Evolutionary conservation across 306 rosid species (phyloP), one percentile per base, ranked within the genome.

Genomic region (Boehmeria nivea): DNA sequence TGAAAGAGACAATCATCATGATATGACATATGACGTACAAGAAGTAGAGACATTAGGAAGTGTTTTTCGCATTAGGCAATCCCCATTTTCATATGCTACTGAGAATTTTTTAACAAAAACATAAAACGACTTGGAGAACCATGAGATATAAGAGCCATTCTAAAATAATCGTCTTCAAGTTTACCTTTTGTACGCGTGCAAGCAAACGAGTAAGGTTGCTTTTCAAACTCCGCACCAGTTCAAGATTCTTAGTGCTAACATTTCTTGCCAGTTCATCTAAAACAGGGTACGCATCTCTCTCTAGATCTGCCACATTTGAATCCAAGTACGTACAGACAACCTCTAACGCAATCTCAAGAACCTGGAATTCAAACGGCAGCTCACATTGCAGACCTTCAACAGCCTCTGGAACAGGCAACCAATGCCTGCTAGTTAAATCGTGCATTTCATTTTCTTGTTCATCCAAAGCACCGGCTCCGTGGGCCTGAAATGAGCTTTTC

Each of bases 171-270:
- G 21, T 8, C 7, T n/a, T 45, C 57, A 28, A 51, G 38, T 57
- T 60, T 51, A 91, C 98, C 99, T 91, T 91, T 21, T 91, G 99
- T 64, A 91, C 99, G 0, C 93, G 85, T 0, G 99, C 95, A 61
- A 91, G 95, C 57, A 91, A 73, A 11, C 89, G 89, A 0, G 99
- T 91, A 67, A 91, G 93, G 60, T 82, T 91, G 76, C 99, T 91
- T 77, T 91, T 91, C 81, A 91, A 77, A 67, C 96, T 91, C 36
- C 99, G 59, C 52, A 91, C 99, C 55, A 74, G 96, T 64, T 91
- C 99, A 71, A 91, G 95, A 79, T 91, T 91, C 71, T 85, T 91
- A 61, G 99, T 87, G 73, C 99, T 91, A 59, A 91, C 99, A 71
- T 82, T 87, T 75, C 77, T 77, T n/a, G 98, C 98, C 66, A 87